Evolutionary conservation across 2,329 filamentous ascomycete genomes (phyloP), one percentile per base, ranked within the genome.

Genomic region (Ophiostoma ips): DNA sequence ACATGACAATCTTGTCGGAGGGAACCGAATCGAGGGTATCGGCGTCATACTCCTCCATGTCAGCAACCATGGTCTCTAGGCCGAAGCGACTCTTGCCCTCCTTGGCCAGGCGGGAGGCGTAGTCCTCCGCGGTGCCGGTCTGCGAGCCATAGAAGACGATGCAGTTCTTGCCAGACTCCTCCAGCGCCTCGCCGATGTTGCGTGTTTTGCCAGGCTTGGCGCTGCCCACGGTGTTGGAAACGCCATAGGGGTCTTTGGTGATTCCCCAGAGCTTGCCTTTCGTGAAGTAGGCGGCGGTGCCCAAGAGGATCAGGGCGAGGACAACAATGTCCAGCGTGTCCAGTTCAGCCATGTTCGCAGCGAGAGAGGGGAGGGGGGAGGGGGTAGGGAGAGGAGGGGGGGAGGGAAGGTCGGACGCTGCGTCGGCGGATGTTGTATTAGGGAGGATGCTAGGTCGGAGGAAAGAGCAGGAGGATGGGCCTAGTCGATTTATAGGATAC

Each of bases 91-190:
- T 94, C 66, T 90, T 90, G 61, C 92, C 92, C 68, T 98, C 92
- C 75, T 98, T 98, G 57, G 92, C 88, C 59, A 98, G 72, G 59
- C 94, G 80, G 12, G 90, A 94, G 57, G 92, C 94, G 63, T 98
- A 98, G 67, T 98, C 92, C 70, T 98, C 94, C 46, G 92, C 92
- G 37, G 92, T 98, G 61, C 92, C 92, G 18, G 92, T 98, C 71
- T 98, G 92, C 31, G 92, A 98, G 58, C 92, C 92, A 65, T 95
- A 98, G 73, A 98, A 95, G 61, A 98, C 84, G 57, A 98, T 83
- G 66, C 90, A 95, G 71, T 98, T 96, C 73, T 96, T 98, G 66
- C 82, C 83, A 11, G 80, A 82, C 71, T 96, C 88, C 19, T 95
- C 86, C 81, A 98, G 84, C 71, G 94, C 94, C 74, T 96, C 86